phyloP scores from a whole-genome alignment of 129 eudicot species.

The Silybum marianum region DNA sequence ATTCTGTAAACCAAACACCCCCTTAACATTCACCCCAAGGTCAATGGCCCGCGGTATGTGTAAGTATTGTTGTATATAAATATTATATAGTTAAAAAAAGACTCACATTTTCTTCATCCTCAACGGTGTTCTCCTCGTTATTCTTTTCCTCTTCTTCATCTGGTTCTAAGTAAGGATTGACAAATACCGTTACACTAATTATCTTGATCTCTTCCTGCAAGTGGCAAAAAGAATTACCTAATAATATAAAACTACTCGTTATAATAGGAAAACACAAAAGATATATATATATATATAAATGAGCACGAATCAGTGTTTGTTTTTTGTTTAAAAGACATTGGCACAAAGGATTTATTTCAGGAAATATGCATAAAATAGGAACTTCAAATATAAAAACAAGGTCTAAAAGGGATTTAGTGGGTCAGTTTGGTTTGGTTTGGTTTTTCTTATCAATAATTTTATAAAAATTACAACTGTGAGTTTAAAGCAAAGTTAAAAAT shows the following conservation, averaged over 20 bases:
- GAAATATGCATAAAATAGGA: not conserved
- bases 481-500: too few species aligned
- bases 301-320: not conserved
- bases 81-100: not conserved
- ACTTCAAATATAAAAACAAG: not conserved
- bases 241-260: not conserved
- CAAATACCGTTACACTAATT: conserved; percentile 61
- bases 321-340: not conserved
- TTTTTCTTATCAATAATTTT: not conserved
- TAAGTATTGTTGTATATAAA: not conserved
- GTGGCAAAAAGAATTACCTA: conserved; percentile 10
- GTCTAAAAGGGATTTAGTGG: too few species aligned
- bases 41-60: not conserved
- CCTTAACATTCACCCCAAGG: not conserved
- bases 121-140: conserved; percentile 43
- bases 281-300: not conserved
- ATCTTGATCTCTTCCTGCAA: conserved; percentile 97
- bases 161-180: conserved; percentile 87
- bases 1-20: too few species aligned
- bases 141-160: conserved; percentile 87
- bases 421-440: not conserved
- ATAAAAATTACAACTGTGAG: not conserved
- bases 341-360: not conserved
- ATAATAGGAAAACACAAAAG: not conserved
- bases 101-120: conserved; percentile 82